phyloP scores from a whole-genome alignment of 129 eudicot genomes.

The Tagetes erecta region DNA sequence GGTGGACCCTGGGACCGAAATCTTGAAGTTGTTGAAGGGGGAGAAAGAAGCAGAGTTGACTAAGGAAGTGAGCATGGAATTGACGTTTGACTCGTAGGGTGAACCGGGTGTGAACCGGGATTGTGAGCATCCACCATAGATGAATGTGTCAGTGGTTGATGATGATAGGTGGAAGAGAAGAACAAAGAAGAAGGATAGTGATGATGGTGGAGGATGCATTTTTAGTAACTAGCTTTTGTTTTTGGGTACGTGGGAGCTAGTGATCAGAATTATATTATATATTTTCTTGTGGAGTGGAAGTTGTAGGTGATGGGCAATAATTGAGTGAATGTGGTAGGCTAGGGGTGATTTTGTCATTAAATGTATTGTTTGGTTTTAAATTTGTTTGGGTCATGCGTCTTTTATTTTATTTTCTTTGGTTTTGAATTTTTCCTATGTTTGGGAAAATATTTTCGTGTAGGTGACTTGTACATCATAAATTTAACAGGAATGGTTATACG shows the following conservation, averaged over 20 bases:
- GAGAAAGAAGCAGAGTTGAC: conserved; percentile 72
- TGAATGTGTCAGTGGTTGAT: conserved; percentile 50
- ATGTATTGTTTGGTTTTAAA: not conserved
- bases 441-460: too few species aligned
- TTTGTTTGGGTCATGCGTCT: too few species aligned
- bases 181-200: conserved; percentile 29
- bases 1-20: conserved; percentile 68
- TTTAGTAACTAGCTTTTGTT: conserved; percentile 4
- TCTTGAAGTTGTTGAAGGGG: conserved; percentile 61
- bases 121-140: conserved; percentile 78
- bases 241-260: conserved; percentile 19
- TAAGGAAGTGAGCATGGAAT: conserved; percentile 66
- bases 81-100: conserved; percentile 63
- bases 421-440: too few species aligned
- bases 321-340: conserved; percentile 36
- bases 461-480: too few species aligned
- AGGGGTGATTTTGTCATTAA: conserved; percentile 22
- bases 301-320: conserved; percentile 43
- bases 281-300: conserved; percentile 37
- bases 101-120: conserved; percentile 46
- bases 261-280: conserved; percentile 21
- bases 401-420: too few species aligned
- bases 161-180: conserved; percentile 35
- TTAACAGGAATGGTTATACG: too few species aligned
- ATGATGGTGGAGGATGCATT: conserved; percentile 31